These are phyloP conservation scores for Cladochytrium replicatum DNA, from an alignment of 192 early-diverging fungal genomes.

Conservation along the genomic window DNA sequence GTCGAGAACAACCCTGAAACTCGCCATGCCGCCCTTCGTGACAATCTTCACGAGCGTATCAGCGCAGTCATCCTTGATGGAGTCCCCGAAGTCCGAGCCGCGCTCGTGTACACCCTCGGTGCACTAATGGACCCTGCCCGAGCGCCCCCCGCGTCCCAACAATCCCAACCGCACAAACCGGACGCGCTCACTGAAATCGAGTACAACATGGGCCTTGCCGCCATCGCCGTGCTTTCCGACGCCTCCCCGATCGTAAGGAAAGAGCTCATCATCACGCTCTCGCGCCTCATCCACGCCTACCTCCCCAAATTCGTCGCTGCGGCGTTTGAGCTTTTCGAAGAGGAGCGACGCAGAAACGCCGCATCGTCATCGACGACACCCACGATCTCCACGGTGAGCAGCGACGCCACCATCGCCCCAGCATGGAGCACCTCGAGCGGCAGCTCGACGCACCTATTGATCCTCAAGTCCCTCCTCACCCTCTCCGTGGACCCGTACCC, in stretches of 20 bases:
- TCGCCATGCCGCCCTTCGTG: constrained; percentile 48
- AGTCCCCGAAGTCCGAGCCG: constrained; percentile 73
- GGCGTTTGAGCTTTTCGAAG: constrained; percentile 43
- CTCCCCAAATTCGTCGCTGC: constrained; percentile 51
- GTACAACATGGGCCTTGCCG: constrained; percentile 48
- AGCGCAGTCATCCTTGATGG: constrained; percentile 49
- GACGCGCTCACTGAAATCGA: too few species aligned
- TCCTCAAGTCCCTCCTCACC: constrained; percentile 76
- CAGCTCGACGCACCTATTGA: constrained; percentile 45
- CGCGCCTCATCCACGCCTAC: constrained; percentile 62
- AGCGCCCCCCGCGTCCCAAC: too few species aligned
- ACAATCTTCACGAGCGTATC: constrained; percentile 53
- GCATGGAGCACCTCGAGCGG: constrained; percentile 16
- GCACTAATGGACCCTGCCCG: too few species aligned
- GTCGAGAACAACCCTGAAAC: constrained; percentile 72
- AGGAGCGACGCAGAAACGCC: constrained; percentile 39
- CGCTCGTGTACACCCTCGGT: constrained; percentile 69
- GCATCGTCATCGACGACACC: constrained; percentile 6
- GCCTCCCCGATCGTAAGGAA: constrained; percentile 82
- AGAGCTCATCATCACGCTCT: constrained; percentile 73
- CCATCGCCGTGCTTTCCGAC: constrained; percentile 60
- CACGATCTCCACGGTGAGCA: too few species aligned
- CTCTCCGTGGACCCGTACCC: constrained; percentile 75
- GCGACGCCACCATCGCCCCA: too few species aligned
- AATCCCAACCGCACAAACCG: too few species aligned